These are phyloP conservation scores for Fusarium aywerte DNA, from an alignment of 2,329 filamentous ascomycete species.

Conservation along the genomic window DNA sequence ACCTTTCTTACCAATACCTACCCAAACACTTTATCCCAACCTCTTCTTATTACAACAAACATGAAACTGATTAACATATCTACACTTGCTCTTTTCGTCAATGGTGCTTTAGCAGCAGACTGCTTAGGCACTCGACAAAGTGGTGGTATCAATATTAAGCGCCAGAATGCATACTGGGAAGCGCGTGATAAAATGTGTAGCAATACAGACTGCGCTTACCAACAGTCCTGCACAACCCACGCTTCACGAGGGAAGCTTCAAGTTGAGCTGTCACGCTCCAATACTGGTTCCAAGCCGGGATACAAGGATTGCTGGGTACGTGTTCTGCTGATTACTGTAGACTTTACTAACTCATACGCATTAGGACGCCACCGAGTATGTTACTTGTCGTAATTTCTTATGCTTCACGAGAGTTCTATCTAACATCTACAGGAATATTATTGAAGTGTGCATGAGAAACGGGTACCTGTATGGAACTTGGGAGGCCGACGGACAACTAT, in stretches of 20 bases:
- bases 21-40: not conserved
- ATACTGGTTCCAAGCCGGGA: not conserved
- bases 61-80: not conserved
- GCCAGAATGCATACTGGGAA: not conserved
- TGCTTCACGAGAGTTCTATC: rapidly evolving
- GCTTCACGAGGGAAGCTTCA: not conserved
- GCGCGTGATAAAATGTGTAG: not conserved
- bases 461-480: no score
- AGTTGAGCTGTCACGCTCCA: not conserved
- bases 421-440: not conserved
- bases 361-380: not conserved
- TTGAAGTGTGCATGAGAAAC: no score
- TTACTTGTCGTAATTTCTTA: rapidly evolving
- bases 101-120: not conserved
- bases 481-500: no score
- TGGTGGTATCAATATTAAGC: not conserved
- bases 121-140: not conserved
- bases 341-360: not conserved
- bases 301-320: not conserved
- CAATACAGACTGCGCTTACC: not conserved
- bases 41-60: not conserved
- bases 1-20: not conserved
- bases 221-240: not conserved
- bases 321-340: no score
- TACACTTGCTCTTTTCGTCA: not conserved